A percentile compares a stretch with the other conserved stretches of the same genome.
Evolutionary conservation across 73 alveolate genomes (phyloP).

Genomic region (Urostyla sp.): DNA sequence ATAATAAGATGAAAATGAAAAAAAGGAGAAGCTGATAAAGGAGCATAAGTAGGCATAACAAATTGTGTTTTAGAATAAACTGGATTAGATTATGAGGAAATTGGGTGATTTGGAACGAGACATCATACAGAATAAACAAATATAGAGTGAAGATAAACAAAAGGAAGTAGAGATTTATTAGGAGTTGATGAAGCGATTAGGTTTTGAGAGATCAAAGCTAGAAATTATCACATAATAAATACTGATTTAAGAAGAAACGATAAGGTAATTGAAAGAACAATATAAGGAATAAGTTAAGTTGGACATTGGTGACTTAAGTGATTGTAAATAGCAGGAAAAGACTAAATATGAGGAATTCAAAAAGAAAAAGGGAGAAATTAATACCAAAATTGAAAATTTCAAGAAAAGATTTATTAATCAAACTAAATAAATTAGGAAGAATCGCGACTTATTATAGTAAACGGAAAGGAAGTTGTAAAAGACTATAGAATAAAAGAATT

Average conservation of each 20-base stretch:
- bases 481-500: conserved; percentile 32
- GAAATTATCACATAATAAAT: background rate
- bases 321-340: background rate
- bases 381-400: conserved; percentile 22
- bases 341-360: conserved; percentile 12
- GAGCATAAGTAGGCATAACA: conserved; percentile 3
- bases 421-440: background rate
- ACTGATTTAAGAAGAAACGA: background rate
- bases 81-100: background rate
- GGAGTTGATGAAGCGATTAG: background rate
- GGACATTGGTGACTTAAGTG: background rate
- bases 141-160: background rate
- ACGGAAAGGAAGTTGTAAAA: conserved; percentile 6
- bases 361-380: background rate
- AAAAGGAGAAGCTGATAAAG: background rate
- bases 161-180: conserved; percentile 21
- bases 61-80: conserved; percentile 19
- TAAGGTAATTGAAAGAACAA: too few relatives aligned
- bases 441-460: background rate
- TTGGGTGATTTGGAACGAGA: background rate
- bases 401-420: conserved; percentile 5
- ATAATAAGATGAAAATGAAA: conserved; percentile 20
- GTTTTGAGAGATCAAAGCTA: background rate
- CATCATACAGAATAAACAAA: conserved; percentile 1
- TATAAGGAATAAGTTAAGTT: conserved; percentile 11